Conservation (phyloP, 768 basidiomycete species). For the Leucosporidium creatinivorum region DNA sequence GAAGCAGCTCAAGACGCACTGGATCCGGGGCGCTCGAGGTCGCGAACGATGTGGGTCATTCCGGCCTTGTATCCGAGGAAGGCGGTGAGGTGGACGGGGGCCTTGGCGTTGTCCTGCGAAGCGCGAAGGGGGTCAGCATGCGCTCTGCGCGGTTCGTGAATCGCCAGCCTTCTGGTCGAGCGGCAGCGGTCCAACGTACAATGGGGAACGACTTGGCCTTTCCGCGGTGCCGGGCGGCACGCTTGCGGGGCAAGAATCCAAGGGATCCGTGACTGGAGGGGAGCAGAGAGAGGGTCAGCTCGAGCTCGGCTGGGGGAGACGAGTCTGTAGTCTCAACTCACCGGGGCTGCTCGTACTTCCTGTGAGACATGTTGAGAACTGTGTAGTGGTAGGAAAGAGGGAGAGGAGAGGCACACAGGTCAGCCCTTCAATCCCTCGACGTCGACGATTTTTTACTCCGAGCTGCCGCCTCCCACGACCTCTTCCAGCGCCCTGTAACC, state of each 20-base stretch:
- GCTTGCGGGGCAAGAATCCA: conserved; percentile 93
- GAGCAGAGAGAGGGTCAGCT: not conserved
- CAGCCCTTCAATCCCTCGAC: no score
- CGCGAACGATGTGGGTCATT: conserved; percentile 98
- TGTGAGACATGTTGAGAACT: conserved; percentile 30
- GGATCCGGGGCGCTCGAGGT: conserved; percentile 97
- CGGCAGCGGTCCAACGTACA: conserved; percentile 49
- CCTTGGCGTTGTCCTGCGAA: conserved; percentile 92
- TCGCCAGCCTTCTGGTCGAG: conserved; percentile 1
- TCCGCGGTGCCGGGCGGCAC: conserved; percentile 92
- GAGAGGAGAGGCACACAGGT: not conserved
- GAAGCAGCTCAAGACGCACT: conserved; percentile 55
- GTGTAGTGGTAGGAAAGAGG: not conserved
- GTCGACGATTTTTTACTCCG: no score
- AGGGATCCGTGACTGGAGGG: conserved; percentile 61
- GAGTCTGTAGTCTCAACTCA: conserved; percentile 1
- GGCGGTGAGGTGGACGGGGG: conserved; percentile 96
- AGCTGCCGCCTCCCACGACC: no score
- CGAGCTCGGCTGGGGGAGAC: not conserved
- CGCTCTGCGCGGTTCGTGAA: no score
- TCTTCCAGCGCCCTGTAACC: no score
- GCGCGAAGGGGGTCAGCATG: not conserved
- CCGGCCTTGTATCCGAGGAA: conserved; percentile 99
- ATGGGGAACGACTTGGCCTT: conserved; percentile 99
- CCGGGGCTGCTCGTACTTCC: conserved; percentile 37